phyloP scores from a whole-genome alignment of 768 basidiomycete genomes.

The Phlegmacium glaucopus region DNA sequence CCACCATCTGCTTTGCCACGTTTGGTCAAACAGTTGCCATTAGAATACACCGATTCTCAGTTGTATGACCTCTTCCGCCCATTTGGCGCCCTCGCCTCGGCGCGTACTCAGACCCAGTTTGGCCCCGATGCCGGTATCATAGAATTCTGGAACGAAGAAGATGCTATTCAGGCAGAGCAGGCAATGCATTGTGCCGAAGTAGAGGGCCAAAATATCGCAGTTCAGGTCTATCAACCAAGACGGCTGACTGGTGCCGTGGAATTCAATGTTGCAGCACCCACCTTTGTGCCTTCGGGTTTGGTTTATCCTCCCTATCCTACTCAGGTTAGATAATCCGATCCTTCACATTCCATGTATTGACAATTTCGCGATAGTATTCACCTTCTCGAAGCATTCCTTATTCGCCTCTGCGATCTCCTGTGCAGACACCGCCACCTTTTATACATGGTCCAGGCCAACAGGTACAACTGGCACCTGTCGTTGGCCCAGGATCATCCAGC shows the following conservation, averaged over 20 bases:
- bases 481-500: conserved; percentile 75
- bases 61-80: conserved; percentile 85
- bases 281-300: conserved; percentile 74
- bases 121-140: conserved; percentile 76
- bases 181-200: conserved; percentile 82
- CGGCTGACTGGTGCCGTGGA: conserved; percentile 56
- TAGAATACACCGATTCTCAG: conserved; percentile 60
- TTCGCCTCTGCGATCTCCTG: conserved; percentile 36
- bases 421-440: conserved; percentile 51
- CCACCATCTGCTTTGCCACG: conserved; percentile 76
- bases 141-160: conserved; percentile 87
- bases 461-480: conserved; percentile 74
- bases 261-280: conserved; percentile 70
- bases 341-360: conserved; percentile 1
- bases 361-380: conserved; percentile 47
- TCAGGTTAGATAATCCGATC: conserved; percentile 38
- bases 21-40: conserved; percentile 81
- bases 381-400: conserved; percentile 60
- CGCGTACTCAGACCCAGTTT: conserved; percentile 68
- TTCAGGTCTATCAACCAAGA: conserved; percentile 71
- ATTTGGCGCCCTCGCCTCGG: conserved; percentile 80
- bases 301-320: conserved; percentile 57
- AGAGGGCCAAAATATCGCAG: conserved; percentile 81
- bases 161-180: conserved; percentile 74
- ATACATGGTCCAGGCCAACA: conserved; percentile 89